These are phyloP conservation scores for Phytopythium aichiense DNA, from an alignment of 352 stramenopile genomes.

Conservation along the genomic window DNA sequence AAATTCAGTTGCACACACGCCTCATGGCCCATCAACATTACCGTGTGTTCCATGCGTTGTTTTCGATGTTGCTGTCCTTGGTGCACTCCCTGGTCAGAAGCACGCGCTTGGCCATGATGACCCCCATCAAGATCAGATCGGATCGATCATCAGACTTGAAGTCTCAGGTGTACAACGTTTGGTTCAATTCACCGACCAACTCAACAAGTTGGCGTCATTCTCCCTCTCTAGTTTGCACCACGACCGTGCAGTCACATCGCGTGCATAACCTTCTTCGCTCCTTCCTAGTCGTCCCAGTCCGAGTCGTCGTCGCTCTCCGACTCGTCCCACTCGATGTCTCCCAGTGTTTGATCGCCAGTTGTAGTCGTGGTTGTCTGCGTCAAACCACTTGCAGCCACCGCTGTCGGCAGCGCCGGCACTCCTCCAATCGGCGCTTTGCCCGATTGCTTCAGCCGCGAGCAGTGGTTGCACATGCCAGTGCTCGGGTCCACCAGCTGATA, in stretches of 20 bases:
- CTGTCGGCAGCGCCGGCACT: background rate
- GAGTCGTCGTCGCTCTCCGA: constrained; percentile 34
- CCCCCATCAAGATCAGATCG: too few relatives aligned
- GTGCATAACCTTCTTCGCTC: background rate
- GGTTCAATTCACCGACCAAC: too few relatives aligned
- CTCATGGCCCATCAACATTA: too few relatives aligned
- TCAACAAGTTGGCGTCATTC: too few relatives aligned
- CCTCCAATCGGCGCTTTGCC: constrained; percentile 1
- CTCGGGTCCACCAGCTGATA: constrained; percentile 40
- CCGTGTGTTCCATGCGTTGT: too few relatives aligned
- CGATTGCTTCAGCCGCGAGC: constrained; percentile 18
- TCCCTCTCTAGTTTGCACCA: background rate
- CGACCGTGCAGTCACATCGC: background rate
- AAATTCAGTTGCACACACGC: too few relatives aligned
- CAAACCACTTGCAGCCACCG: constrained; percentile 5
- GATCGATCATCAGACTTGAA: too few relatives aligned
- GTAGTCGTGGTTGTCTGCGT: background rate
- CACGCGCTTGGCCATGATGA: too few relatives aligned
- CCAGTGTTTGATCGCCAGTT: constrained; percentile 10
- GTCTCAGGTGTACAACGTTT: too few relatives aligned
- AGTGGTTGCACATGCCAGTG: constrained; percentile 52
- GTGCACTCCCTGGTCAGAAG: too few relatives aligned
- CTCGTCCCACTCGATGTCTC: constrained; percentile 43
- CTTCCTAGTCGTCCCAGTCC: constrained; percentile 42
- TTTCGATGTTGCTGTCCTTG: too few relatives aligned